Evolutionary conservation across 345 rosid genomes (phyloP).

Genomic region (Mercurialis annua): DNA sequence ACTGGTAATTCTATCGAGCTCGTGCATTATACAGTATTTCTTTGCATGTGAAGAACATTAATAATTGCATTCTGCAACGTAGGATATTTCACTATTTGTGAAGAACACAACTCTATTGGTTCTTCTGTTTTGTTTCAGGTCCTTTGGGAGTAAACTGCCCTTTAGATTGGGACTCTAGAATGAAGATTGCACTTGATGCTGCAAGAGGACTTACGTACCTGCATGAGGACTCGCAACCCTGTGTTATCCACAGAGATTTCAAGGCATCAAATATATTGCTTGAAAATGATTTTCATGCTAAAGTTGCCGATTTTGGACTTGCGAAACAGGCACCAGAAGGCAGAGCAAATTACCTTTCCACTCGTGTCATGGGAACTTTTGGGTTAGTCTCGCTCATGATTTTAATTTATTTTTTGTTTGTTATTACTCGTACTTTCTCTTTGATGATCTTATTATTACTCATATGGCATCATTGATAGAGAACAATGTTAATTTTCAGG

Average conservation of each 20-base stretch:
- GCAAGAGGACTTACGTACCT: constrained; percentile 97
- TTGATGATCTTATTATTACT: constrained; percentile 3
- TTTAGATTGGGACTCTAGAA: constrained; percentile 93
- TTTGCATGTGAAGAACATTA: too few species aligned
- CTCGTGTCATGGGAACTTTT: constrained; percentile 99
- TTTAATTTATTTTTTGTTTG: constrained; percentile 9
- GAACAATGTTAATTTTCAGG: constrained; percentile 35
- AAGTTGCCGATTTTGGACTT: constrained; percentile 98
- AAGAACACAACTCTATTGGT: constrained; percentile 5
- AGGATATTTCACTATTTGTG: background rate
- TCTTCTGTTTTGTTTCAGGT: constrained; percentile 49
- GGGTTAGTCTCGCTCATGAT: constrained; percentile 49
- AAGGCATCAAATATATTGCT: constrained; percentile 98
- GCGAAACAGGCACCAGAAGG: constrained; percentile 99
- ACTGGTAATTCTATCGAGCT: background rate
- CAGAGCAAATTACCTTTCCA: constrained; percentile 85
- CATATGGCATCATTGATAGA: background rate
- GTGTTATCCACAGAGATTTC: constrained; percentile 96
- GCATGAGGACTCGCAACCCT: constrained; percentile 97
- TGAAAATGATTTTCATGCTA: constrained; percentile 88
- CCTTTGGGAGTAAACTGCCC: constrained; percentile 88
- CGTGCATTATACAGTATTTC: too few species aligned
- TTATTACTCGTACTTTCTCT: background rate
- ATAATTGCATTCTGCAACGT: background rate
- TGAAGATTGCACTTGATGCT: constrained; percentile 99